These are phyloP conservation scores for Parietichytrium sp. DNA, from an alignment of 108 stramenopile genomes.

Conservation along the genomic window DNA sequence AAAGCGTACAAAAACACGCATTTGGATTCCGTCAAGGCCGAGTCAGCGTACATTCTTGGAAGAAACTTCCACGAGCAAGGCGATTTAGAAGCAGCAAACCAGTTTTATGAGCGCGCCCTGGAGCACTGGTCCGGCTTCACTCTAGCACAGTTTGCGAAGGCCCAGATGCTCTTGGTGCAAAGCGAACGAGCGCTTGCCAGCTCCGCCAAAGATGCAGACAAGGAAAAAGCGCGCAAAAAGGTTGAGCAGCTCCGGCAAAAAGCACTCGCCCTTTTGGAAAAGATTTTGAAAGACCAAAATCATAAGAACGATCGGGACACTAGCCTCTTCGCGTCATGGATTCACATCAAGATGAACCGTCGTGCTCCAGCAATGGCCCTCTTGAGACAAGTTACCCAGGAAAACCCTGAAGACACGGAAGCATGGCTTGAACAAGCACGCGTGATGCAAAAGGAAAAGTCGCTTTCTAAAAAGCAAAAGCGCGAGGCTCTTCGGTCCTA, in stretches of 20 bases:
- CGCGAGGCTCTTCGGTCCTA: conserved; percentile 10
- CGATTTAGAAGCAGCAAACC: not conserved
- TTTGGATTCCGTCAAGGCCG: not conserved
- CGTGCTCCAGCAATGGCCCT: conserved; percentile 8
- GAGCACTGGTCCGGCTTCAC: not conserved
- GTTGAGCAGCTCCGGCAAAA: too few relatives aligned
- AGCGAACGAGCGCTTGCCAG: conserved; percentile 4
- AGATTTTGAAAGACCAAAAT: conserved; percentile 14
- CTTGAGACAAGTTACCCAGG: conserved; percentile 17
- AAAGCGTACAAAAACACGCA: not conserved
- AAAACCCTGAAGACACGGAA: conserved; percentile 16
- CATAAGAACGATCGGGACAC: conserved; percentile 7
- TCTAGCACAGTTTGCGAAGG: not conserved
- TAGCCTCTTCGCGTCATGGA: not conserved
- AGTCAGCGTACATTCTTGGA: conserved; percentile 1
- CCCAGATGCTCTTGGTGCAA: conserved; percentile 30
- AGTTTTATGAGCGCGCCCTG: conserved; percentile 20
- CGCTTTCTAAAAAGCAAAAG: not conserved
- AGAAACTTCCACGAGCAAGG: conserved; percentile 18
- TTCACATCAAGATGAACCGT: not conserved
- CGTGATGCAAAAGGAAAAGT: conserved; percentile 19
- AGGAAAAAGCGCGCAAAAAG: conserved; percentile 9
- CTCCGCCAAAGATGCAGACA: too few relatives aligned
- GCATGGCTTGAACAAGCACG: conserved; percentile 32
- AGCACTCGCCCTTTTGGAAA: not conserved